These are phyloP conservation scores for Colletotrichum viniferum DNA, from an alignment of 2,329 filamentous ascomycete genomes.

Conservation along the genomic window DNA sequence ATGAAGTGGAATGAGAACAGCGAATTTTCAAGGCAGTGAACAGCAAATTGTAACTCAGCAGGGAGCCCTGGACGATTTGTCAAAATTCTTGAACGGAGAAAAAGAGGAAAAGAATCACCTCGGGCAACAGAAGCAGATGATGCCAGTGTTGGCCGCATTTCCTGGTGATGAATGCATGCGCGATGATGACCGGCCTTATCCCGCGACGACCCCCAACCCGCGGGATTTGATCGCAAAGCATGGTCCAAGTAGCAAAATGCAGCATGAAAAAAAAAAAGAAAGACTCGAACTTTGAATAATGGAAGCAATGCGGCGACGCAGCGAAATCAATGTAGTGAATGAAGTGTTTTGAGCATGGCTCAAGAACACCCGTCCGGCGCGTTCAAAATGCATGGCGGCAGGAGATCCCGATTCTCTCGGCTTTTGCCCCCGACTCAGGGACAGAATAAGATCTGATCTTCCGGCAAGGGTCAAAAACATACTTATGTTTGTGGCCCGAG, in stretches of 20 bases:
- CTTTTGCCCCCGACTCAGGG: background rate
- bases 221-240: background rate
- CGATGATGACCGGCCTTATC: background rate
- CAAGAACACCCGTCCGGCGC: background rate
- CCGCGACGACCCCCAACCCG: background rate
- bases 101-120: background rate
- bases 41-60: background rate
- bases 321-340: background rate
- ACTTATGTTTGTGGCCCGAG: background rate
- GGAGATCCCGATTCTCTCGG: background rate
- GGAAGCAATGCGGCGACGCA: background rate
- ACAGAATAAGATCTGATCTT: background rate
- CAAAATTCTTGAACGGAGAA: background rate
- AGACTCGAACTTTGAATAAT: background rate
- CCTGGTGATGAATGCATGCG: background rate
- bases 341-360: background rate
- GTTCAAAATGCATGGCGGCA: background rate
- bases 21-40: background rate
- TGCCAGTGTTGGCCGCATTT: background rate
- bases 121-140: background rate
- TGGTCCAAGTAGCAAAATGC: background rate
- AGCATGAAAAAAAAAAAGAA: background rate
- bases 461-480: background rate
- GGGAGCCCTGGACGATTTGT: fast-evolving
- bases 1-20: background rate